Base-by-base conservation (phyloP, 2,329 filamentous ascomycete species). In the Xylariaceae sp. region DNA sequence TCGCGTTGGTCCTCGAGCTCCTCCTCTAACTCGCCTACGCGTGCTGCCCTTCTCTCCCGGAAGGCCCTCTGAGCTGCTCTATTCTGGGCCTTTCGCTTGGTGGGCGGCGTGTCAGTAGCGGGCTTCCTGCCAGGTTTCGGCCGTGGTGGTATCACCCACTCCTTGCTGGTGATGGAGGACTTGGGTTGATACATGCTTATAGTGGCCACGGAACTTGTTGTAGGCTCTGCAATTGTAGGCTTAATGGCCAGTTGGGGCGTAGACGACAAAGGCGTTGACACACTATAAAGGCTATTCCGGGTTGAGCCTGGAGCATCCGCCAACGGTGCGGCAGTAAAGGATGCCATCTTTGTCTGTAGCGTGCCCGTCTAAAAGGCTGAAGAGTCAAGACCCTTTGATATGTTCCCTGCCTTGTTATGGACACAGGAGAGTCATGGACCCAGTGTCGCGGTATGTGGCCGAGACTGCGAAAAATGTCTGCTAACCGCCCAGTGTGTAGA, bases 11-110 rank as follows among this genome's bases (percentile, higher is more conserved):
- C 73, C 3, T 82, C 76, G 5, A 85, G 65, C 55, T 81, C 75
- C 50, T 82, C 77, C 59, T 85, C 79, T 21, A 85, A 65, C 57
- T 83, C 89, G 27, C 84, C 82, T 5, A 96, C 86, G 27, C 87
- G 84, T 16, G 87, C 86, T 2, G 87, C 87, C 47, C 90, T 78
- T 41, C 90, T 75, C 64, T 95, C 88, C 23, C 90, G 77, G 63
- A 97, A 97, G 1, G 85, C 87, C 42, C 90, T 74, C 66, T 97
- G 90, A 3, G 90, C 90, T 32, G 87, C 85, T 44, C 92, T 78
- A 62, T 97, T 97, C 67, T 97, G 92, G 1, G 87, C 85, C 69
- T 96, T 94, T 50, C 92, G 80, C 68, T 94, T 94, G 30, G 88
- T 94, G 2, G 86, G 85, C 11, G 89, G 88, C 36, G 89, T 94